phyloP scores from a whole-genome alignment of 2,329 filamentous ascomycete species.

The Fusarium mundagurra region DNA sequence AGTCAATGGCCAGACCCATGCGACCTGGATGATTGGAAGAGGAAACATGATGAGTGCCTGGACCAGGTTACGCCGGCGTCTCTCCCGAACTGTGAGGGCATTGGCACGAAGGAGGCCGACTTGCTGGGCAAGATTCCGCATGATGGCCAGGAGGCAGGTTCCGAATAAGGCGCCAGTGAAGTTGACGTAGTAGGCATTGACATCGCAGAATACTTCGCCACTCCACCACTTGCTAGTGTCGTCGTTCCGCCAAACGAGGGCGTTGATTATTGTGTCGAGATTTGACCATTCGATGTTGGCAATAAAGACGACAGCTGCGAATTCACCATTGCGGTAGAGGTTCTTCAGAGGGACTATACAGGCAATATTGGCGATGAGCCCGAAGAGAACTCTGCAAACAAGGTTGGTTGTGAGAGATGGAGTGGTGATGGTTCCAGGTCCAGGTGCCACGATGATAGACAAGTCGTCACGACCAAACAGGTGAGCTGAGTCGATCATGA shows the following conservation, averaged over 20 bases:
- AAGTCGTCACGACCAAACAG: slow-evolving; percentile 35
- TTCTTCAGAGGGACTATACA: slow-evolving; percentile 63
- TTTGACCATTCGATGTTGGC: slow-evolving; percentile 57
- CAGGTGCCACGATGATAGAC: slow-evolving; percentile 36
- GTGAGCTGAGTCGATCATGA: slow-evolving; percentile 28
- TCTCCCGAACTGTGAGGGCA: slow-evolving; percentile 54
- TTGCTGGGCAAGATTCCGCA: slow-evolving; percentile 63
- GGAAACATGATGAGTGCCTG: slow-evolving; percentile 67
- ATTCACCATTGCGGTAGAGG: slow-evolving; percentile 63
- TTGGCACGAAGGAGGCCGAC: slow-evolving; percentile 57
- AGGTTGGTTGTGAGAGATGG: slow-evolving; percentile 56
- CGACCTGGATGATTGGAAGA: slow-evolving; percentile 59
- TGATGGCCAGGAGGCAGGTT: slow-evolving; percentile 63
- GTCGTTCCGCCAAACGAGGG: slow-evolving; percentile 64
- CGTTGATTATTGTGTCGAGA: slow-evolving; percentile 59
- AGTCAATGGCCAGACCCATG: slow-evolving; percentile 59
- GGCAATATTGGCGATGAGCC: slow-evolving; percentile 55
- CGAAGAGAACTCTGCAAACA: slow-evolving; percentile 58
- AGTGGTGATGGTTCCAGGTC: slow-evolving; percentile 39
- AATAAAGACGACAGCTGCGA: slow-evolving; percentile 63
- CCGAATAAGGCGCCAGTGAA: slow-evolving; percentile 57
- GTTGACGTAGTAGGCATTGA: slow-evolving; percentile 60
- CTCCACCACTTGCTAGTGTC: slow-evolving; percentile 61
- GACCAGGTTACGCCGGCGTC: slow-evolving; percentile 52
- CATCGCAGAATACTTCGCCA: slow-evolving; percentile 64